Conservation (phyloP, 352 stramenopile genomes). For the Blastocystis sp. region DNA sequence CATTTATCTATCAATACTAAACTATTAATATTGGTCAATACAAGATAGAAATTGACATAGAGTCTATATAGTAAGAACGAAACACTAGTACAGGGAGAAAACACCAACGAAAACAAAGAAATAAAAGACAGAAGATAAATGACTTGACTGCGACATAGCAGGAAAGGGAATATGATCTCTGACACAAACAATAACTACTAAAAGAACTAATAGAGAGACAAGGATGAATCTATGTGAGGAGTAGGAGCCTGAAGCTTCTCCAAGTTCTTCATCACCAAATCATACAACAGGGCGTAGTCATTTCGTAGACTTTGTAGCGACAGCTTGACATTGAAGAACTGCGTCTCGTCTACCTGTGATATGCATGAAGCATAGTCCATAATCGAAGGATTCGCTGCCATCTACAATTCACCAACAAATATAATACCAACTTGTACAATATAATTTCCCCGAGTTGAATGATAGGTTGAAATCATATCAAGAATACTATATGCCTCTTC, state of each 20-base stretch:
- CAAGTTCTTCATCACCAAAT: conserved; percentile 69
- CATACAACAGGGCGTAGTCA: conserved; percentile 68
- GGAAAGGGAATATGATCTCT: too few species aligned
- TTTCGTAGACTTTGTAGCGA: conserved; percentile 67
- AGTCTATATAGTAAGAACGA: neutral
- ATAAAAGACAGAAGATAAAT: neutral
- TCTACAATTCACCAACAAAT: conserved; percentile 47
- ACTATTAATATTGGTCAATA: neutral
- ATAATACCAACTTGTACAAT: neutral
- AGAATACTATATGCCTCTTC: conserved; percentile 66
- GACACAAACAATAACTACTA: conserved; percentile 27
- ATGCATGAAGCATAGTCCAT: conserved; percentile 69
- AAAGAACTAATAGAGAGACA: conserved; percentile 61
- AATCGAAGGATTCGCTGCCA: conserved; percentile 65
- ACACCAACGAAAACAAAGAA: neutral
- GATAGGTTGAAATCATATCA: conserved; percentile 63
- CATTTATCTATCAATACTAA: neutral
- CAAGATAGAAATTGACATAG: conserved; percentile 20
- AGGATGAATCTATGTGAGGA: neutral
- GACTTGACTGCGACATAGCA: neutral
- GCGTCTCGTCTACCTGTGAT: conserved; percentile 56
- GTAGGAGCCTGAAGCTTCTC: conserved; percentile 64
- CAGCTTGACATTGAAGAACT: conserved; percentile 67
- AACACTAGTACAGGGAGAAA: neutral
- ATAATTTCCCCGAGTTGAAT: conserved; percentile 43